Base-by-base conservation (phyloP, 371 early-diverging fungal species). In the Conidiobolus incongruus region DNA sequence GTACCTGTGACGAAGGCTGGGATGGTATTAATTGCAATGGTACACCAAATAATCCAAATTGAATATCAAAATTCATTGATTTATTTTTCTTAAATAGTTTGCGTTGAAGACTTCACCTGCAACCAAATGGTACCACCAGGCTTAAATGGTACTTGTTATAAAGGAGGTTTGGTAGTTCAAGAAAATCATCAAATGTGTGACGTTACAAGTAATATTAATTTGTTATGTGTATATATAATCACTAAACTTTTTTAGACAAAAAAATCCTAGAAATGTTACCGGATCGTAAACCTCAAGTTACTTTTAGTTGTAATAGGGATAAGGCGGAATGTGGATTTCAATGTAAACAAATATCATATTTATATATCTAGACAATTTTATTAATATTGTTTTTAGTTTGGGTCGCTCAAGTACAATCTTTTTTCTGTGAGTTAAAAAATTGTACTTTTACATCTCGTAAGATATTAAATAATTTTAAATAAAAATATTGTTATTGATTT, bases 21-120 rank as follows among this genome's bases (percentile, higher is more conserved):
- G 70, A 70, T 39, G 93, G 93, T 41, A 74, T 83, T 53, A 88
- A 87, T 48, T 92, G 92, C 58, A 84, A 81, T 55, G 77, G 81
- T 78, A 72, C 48, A 56, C 49, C 1, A 28, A 0, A 19, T 16
- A 13, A 1, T 26, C 11, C 15, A 19, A 35, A 16, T 34, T 49
- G 11, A 16, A 46, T n/a, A 13, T 23, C n/a, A 11, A 20, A 17
- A 11, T 34, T 21, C 11, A 17, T 0, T 40, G 21, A 33, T 31
- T n/a, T 15, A 15, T 12, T 13, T 12, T 40, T 8, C 11, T 22
- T 5, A 26, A 33, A 16, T n/a, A 84, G 84, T 85, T 21, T 92
- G 93, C 56, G 59, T 62, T 19, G 55, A 50, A 17, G 79, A 87
- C 53, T 42, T 62, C 16, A 81, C 74, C 1, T 91, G 92, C 56